Conservation (phyloP, 106 monocot species). For the Narthecium ossifragum region DNA sequence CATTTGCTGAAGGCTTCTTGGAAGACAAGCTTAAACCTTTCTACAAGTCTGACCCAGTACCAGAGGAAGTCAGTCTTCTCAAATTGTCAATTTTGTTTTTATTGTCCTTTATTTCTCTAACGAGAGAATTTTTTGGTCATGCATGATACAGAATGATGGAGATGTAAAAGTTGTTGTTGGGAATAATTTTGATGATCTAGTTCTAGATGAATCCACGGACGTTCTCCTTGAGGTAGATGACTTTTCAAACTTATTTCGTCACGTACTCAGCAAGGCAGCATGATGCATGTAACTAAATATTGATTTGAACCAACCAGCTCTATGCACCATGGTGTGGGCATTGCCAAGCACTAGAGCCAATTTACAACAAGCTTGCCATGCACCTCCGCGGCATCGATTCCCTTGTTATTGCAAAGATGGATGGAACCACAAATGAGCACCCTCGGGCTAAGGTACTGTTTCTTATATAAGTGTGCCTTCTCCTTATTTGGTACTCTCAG, state of each 20-base stretch:
- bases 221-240: slow-evolving; percentile 71
- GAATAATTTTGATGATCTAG: slow-evolving; percentile 76
- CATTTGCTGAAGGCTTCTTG: slow-evolving; percentile 69
- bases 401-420: slow-evolving; percentile 94
- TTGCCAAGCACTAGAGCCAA: slow-evolving; percentile 88
- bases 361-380: slow-evolving; percentile 91
- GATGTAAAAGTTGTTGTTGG: slow-evolving; percentile 91
- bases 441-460: slow-evolving; percentile 79
- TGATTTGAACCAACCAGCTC: slow-evolving; percentile 38
- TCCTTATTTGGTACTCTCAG: no score
- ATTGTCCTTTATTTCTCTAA: no score
- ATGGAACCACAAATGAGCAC: slow-evolving; percentile 94
- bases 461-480: not conserved
- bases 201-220: slow-evolving; percentile 90
- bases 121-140: slow-evolving; percentile 5
- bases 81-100: no score
- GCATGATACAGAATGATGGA: slow-evolving; percentile 60
- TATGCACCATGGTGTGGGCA: slow-evolving; percentile 99
- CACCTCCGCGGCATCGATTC: slow-evolving; percentile 68
- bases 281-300: not conserved
- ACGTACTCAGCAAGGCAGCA: not conserved
- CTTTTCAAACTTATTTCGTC: no score
- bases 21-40: slow-evolving; percentile 88
- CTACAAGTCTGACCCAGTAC: slow-evolving; percentile 92
- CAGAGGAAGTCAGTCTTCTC: slow-evolving; percentile 54